These are phyloP conservation scores for Lithocarpus polystachyus DNA, from an alignment of 306 rosid species.

Conservation along the genomic window DNA sequence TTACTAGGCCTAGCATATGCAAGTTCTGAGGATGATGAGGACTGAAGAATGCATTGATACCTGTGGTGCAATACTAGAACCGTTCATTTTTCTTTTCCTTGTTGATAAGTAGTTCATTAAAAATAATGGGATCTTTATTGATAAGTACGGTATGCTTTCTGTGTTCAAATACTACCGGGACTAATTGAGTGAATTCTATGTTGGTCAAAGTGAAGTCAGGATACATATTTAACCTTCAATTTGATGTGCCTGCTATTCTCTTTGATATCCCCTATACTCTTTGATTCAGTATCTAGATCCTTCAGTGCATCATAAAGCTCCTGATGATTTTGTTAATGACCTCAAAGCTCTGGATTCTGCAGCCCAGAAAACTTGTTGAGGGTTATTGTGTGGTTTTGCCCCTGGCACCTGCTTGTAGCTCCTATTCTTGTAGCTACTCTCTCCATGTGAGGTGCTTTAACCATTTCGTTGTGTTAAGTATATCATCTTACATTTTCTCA, in stretches of 20 bases:
- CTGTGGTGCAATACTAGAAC: conserved; percentile 1
- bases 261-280: not conserved
- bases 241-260: conserved; percentile 19
- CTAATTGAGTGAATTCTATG: not conserved
- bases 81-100: conserved; percentile 3
- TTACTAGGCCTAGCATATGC: conserved; percentile 79
- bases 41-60: conserved; percentile 33
- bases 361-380: not conserved
- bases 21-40: conserved; percentile 88
- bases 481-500: no score
- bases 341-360: not conserved
- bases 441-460: no score
- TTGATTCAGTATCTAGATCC: not conserved
- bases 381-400: not conserved
- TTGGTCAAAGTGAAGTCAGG: conserved; percentile 1
- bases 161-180: conserved; percentile 11
- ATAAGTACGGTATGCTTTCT: conserved; percentile 28
- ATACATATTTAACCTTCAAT: conserved; percentile 6
- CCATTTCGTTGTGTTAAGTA: no score
- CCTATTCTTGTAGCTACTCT: not conserved
- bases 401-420: not conserved
- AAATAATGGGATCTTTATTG: not conserved
- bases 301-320: not conserved
- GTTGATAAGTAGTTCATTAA: conserved; percentile 19
- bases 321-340: not conserved